A percentile compares a stretch with the other conserved stretches of the same genome.
These are phyloP conservation scores for Pseudogymnoascus sp. DNA, from an alignment of 2,329 filamentous ascomycete species.

Conservation along the genomic window DNA sequence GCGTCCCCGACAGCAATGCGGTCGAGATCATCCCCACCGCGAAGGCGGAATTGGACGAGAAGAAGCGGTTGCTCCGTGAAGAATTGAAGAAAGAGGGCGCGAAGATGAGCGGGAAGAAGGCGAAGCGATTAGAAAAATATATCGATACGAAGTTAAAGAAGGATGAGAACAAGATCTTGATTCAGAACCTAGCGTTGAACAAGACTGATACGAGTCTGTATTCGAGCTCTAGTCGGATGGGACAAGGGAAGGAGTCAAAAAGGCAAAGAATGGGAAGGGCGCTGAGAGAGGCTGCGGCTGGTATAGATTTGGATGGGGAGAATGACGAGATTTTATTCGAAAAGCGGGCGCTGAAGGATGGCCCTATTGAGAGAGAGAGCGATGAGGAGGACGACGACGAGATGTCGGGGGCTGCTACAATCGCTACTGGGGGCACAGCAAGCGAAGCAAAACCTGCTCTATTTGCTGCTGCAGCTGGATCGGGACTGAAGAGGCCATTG, in stretches of 20 bases:
- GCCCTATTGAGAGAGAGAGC: conserved; percentile 26
- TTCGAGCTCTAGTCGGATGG: conserved; percentile 69
- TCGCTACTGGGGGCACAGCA: conserved; percentile 6
- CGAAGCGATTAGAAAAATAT: conserved; percentile 61
- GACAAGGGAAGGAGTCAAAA: conserved; percentile 65
- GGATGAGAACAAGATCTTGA: conserved; percentile 78
- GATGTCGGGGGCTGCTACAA: conserved; percentile 13
- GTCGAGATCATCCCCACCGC: conserved; percentile 44
- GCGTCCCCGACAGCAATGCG: conserved; percentile 46
- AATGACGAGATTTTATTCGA: conserved; percentile 50
- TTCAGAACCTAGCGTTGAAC: conserved; percentile 72
- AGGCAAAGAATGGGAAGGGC: conserved; percentile 60
- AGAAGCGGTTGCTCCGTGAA: conserved; percentile 49
- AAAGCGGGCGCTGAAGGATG: conserved; percentile 27
- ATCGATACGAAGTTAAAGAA: conserved; percentile 88
- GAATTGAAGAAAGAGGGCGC: conserved; percentile 45
- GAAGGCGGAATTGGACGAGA: conserved; percentile 43
- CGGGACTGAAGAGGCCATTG: conserved; percentile 77
- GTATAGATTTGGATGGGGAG: conserved; percentile 38
- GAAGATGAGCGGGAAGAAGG: conserved; percentile 59
- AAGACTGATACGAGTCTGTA: conserved; percentile 80
- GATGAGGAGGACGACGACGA: conserved; percentile 27
- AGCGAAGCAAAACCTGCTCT: neutral
- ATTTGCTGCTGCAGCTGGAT: neutral
- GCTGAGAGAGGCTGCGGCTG: conserved; percentile 57